Evolutionary conservation across 1,139 yeast genomes (phyloP).

Genomic region (Yamadazyma oceani): DNA sequence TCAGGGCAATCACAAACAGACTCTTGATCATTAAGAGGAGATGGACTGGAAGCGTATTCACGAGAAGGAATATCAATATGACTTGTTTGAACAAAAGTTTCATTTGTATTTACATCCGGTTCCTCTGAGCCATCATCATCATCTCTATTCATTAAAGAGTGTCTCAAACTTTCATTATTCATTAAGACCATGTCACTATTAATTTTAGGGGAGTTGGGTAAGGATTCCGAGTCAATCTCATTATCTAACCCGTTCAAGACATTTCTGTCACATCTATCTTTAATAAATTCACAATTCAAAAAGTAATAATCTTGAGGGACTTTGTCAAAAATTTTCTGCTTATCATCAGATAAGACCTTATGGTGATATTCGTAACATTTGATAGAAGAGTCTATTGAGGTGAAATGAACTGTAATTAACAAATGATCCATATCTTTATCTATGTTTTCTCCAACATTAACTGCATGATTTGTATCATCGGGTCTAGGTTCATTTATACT

Average conservation of each 20-base stretch:
- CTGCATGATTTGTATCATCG: constrained; percentile 1
- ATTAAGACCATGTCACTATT: constrained; percentile 3
- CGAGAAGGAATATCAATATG: background rate
- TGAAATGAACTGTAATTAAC: constrained; percentile 29
- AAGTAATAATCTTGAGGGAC: constrained; percentile 7
- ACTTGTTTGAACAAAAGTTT: background rate
- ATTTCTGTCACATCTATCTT: constrained; percentile 40
- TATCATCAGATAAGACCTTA: constrained; percentile 26
- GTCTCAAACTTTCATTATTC: constrained; percentile 3
- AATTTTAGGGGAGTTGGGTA: constrained; percentile 2
- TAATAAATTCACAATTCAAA: constrained; percentile 22
- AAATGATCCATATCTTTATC: constrained; percentile 6
- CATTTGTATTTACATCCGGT: too few species aligned
- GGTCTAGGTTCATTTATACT: constrained; percentile 5
- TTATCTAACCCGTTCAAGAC: constrained; percentile 11
- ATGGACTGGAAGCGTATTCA: background rate
- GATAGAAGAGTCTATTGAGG: constrained; percentile 43
- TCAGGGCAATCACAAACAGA: background rate
- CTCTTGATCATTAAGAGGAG: background rate
- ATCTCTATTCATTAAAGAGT: background rate
- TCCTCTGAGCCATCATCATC: too few species aligned
- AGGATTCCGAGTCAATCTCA: constrained; percentile 3
- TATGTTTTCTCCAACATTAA: constrained; percentile 4
- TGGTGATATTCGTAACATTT: constrained; percentile 35
- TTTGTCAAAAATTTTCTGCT: constrained; percentile 19